These are phyloP conservation scores for Fulvia fulva DNA, from an alignment of 2,329 filamentous ascomycete genomes.

Conservation along the genomic window DNA sequence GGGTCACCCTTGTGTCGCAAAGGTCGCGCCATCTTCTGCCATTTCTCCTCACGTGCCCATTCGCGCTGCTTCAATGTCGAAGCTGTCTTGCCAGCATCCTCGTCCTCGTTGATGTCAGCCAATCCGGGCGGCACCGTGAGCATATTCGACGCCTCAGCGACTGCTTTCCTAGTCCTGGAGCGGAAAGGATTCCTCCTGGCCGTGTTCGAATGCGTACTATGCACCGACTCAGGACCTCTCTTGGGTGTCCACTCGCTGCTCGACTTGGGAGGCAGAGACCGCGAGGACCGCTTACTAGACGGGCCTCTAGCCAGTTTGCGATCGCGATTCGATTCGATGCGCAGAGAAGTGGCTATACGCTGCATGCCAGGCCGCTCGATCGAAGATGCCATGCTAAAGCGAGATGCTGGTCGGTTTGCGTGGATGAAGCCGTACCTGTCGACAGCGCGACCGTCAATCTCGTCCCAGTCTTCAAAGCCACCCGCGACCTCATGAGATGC, in stretches of 20 bases:
- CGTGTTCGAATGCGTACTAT: constrained; percentile 37
- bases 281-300: constrained; percentile 45
- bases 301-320: constrained; percentile 49
- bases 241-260: constrained; percentile 27
- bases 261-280: constrained; percentile 31
- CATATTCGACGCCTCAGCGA: constrained; percentile 63
- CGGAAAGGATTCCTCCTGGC: constrained; percentile 42
- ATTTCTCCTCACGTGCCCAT: constrained; percentile 61
- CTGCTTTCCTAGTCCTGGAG: constrained; percentile 49
- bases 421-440: constrained; percentile 65
- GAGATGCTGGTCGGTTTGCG: constrained; percentile 37
- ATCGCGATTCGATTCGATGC: constrained; percentile 53
- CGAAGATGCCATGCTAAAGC: constrained; percentile 23
- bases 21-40: constrained; percentile 61
- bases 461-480: constrained; percentile 62
- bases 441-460: constrained; percentile 56
- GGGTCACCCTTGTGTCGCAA: constrained; percentile 28
- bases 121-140: constrained; percentile 56
- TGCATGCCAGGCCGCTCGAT: constrained; percentile 41
- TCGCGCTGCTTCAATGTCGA: constrained; percentile 55
- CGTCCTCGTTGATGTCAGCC: constrained; percentile 43
- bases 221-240: constrained; percentile 37
- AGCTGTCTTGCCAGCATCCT: constrained; percentile 47
- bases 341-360: constrained; percentile 57
- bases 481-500: constrained; percentile 57